Percentiles rank a stretch among this genome's conserved stretches.
phyloP scores from a whole-genome alignment of 495 filamentous ascomycete species.

The Xylona heveae region DNA sequence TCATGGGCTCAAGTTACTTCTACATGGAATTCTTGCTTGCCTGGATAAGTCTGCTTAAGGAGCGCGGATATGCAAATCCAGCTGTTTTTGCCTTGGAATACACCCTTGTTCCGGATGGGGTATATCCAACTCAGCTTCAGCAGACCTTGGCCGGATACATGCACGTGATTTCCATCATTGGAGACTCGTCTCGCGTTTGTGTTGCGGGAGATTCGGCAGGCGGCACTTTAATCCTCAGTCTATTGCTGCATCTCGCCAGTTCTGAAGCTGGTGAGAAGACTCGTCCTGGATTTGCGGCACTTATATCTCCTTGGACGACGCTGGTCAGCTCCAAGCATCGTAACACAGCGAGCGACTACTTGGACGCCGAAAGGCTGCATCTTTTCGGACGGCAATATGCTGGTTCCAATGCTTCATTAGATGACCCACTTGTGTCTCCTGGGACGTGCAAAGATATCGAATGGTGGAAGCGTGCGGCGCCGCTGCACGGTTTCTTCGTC shows the following conservation, averaged over 20 bases:
- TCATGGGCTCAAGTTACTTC: constrained; percentile 58
- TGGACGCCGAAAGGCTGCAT: constrained; percentile 30
- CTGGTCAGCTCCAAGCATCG: constrained; percentile 30
- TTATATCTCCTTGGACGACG: constrained; percentile 39
- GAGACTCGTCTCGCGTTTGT: constrained; percentile 32
- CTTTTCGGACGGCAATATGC: constrained; percentile 44
- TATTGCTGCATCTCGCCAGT: constrained; percentile 35
- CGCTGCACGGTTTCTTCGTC: constrained; percentile 35
- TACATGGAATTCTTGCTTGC: constrained; percentile 61
- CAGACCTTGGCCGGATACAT: constrained; percentile 44
- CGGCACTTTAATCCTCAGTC: constrained; percentile 40
- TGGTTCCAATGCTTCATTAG: constrained; percentile 19
- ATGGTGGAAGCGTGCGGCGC: constrained; percentile 40
- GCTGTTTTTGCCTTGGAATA: constrained; percentile 65
- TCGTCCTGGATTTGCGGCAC: constrained; percentile 25
- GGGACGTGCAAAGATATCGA: constrained; percentile 38
- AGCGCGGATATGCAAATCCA: constrained; percentile 42
- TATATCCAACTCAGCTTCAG: constrained; percentile 45
- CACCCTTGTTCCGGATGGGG: constrained; percentile 50
- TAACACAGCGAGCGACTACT: constrained; percentile 39
- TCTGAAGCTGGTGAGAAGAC: constrained; percentile 7
- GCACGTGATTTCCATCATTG: constrained; percentile 31
- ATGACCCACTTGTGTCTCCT: constrained; percentile 41
- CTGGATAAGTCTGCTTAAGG: constrained; percentile 33
- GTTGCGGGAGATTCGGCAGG: constrained; percentile 59